Base-by-base conservation (phyloP, 2,329 filamentous ascomycete species). In the Neopestalotiopsis clavispora region DNA sequence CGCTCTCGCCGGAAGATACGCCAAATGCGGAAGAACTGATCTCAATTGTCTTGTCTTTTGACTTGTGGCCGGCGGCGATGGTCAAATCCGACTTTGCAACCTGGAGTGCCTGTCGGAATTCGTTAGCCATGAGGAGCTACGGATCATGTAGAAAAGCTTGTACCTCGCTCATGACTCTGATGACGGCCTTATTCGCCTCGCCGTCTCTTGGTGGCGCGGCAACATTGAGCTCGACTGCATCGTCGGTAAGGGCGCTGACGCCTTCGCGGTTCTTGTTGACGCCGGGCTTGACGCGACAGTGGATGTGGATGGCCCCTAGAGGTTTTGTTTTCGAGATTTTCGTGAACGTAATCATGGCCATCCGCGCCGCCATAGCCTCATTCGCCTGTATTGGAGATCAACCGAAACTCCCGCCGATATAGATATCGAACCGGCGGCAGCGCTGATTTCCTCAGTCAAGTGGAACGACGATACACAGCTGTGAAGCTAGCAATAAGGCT, bases 241-340 rank as follows among this genome's bases (percentile, higher is more conserved):
- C 84, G 30, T 89, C 84, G 0, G 85, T 85, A 4, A 94, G 78
- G 0, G 83, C 82, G 2, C 81, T 75, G 59, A 94, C 83, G 14
- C 91, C 91, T 73, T 92, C 86, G 42, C 90, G 86, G 30, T 83
- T 83, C 34, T 87, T 88, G 76, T 84, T 89, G 13, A 88, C 87
- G 3, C 90, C 89, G 0, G 92, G 89, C 70, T 91, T 92, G 68
- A 94, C 87, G 72, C 87, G 89, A 76, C 92, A 92, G 32, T 86
- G 84, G 40, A 94, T 80, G 67, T 90, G 87, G 20, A 94, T 77
- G 1, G 80, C 83, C 30, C 80, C 82, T 4, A 79, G 69, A 34
- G 80, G 74, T 0, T 74, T 73, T 23, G 68, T 59, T 17, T 74
- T 73, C 28, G 84, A 81, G 69, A 85, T 87, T 65, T 83, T 84